Base-by-base conservation (phyloP, 768 basidiomycete genomes). In the Boletus tomentosulus region DNA sequence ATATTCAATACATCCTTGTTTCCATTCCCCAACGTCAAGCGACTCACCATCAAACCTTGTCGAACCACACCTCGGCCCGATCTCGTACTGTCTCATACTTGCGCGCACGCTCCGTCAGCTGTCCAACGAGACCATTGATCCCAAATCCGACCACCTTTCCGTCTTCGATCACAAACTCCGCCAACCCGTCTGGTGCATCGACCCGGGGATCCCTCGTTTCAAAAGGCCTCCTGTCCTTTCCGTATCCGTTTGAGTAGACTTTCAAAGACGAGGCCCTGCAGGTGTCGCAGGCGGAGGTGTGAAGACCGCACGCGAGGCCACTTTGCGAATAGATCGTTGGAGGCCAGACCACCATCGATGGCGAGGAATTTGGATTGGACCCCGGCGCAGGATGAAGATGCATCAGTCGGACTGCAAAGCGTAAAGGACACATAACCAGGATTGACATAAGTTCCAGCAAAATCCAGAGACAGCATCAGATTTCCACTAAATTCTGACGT, bases 171-270 rank as follows among this genome's bases (percentile, higher is more conserved):
- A 65, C 57, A 35, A 73, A 70, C 16, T 61, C 62, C 1, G 56
- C 65, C 9, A 44, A 16, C 9, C 33, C 56, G 5, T 53, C 19
- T 1, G 53, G 34, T 0, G 46, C 45, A 8, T 49, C 55, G 2
- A 60, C 19, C 30, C 19, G 2, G 2, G n/a, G 38, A 7, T 47
- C 50, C 22, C 13, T 19, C 27, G 50, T 63, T 22, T 69, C 67
- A 19, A 67, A 75, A 9, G 74, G 72, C 6, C 62, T 71, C 25
- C 33, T 47, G 45, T 76, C 68, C 22, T 55, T 61, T 11, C 77
- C 76, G 46, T 71, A 76, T 5, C 77, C 75, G 0, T 68, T 25
- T 1, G 74, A 70, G 56, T 71, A 76, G 3, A 75, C 67, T 33
- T 0, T 42, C 42, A 51, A 72, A 74, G 7, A 51, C 35, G 10